Conservation (phyloP, 345 rosid species). For the Cardamine occulta region DNA sequence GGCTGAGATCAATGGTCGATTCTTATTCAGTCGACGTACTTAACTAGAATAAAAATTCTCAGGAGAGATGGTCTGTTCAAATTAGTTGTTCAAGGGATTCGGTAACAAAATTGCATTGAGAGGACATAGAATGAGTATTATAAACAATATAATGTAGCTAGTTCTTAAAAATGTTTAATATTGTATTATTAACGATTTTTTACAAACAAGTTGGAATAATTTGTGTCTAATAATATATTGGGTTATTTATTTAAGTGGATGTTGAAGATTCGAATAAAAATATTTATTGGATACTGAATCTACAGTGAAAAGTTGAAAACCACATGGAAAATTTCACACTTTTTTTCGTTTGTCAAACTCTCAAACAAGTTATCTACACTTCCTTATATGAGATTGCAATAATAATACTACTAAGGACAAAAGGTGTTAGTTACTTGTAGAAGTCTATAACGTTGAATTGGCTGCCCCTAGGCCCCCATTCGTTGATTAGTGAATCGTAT, state of each 20-base stretch:
- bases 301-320: constrained; percentile 5
- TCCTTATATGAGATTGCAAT: constrained; percentile 13
- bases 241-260: background rate
- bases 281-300: background rate
- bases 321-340: background rate
- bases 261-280: background rate
- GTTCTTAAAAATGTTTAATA: background rate
- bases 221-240: background rate
- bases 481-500: constrained; percentile 6
- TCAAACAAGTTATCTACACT: background rate
- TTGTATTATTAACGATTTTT: background rate
- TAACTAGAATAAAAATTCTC: background rate
- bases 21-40: constrained; percentile 8
- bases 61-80: background rate
- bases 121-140: background rate
- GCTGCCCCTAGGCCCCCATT: constrained; percentile 26
- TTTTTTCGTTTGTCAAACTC: background rate
- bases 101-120: background rate
- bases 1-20: background rate
- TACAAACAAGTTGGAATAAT: background rate
- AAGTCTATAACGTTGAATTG: constrained; percentile 18
- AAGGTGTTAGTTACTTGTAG: constrained; percentile 6
- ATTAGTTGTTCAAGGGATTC: background rate
- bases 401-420: background rate
- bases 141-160: background rate